Evolutionary conservation across 1,139 yeast species (phyloP), one percentile per base, ranked within the genome.

Genomic region (Yamadazyma sp.): DNA sequence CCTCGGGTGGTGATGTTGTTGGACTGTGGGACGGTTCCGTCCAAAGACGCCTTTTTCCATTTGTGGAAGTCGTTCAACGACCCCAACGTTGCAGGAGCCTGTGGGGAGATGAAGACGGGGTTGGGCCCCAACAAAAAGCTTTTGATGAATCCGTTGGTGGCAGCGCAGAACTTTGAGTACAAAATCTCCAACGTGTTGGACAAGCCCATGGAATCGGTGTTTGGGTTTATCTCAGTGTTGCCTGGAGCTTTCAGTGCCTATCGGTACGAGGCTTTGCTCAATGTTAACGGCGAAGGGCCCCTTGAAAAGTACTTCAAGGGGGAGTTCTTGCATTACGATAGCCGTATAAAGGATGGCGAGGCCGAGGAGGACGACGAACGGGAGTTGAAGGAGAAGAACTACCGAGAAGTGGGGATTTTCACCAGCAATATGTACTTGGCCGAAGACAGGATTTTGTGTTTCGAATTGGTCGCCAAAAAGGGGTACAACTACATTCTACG

Each of bases 191-290:
- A 86, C 57, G 82, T 86, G 48, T 70, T 86, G 46, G 95, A 86
- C 64, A 86, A 86, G 58, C 95, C 95, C 0, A 77, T 84, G 75
- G 95, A 86, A 58, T 79, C 87, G 24, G 87, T 81, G 1, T 86
- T 85, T 61, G 95, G 95, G 1, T 86, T 84, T 55, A 85, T 86
- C 53, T 73, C 87, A 1, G 95, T 86, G 46, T 73, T 86, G 41
- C 95, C 95, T 0, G 95, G 95, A 46, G 95, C 95, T 0, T 85
- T 86, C 52, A 81, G 88, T n/a, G 95, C 94, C 0, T 86, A 86
- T 59, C 62, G 94, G 44, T 86, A 81, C 53, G 76, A 70, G 36
- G 95, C 94, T 0, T 61, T 86, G 34, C 75, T 77, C 45, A 84
- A 85, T 52, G 77, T 75, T 14, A 72, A 77, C 43, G 86, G 85